Conservation (phyloP, 2,329 filamentous ascomycete species). For the Neurospora sp. region DNA sequence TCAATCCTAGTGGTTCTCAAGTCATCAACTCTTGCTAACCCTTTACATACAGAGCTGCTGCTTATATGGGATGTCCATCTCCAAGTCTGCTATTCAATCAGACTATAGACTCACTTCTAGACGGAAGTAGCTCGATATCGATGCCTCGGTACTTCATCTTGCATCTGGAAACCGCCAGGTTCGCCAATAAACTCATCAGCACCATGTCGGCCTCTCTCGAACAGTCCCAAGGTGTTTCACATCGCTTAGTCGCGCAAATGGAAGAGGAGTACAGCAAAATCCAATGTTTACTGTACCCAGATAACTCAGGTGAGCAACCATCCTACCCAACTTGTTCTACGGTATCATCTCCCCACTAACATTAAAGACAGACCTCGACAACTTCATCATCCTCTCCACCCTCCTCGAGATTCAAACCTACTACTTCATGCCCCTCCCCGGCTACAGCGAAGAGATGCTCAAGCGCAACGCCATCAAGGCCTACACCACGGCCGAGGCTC, state of each 20-base stretch:
- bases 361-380: conserved; percentile 31
- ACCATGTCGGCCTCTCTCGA: conserved; percentile 38
- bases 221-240: conserved; percentile 35
- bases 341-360: conserved; percentile 7
- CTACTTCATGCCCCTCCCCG: conserved; percentile 38
- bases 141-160: conserved; percentile 35
- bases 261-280: conserved; percentile 44
- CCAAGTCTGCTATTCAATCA: conserved; percentile 37
- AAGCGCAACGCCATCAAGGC: conserved; percentile 35
- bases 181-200: conserved; percentile 38
- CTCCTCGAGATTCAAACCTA: conserved; percentile 44
- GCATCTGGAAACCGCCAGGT: conserved; percentile 41
- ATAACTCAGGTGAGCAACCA: conserved; percentile 32
- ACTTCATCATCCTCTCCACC: conserved; percentile 38
- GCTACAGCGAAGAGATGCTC: conserved; percentile 28
- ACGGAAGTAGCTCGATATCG: conserved; percentile 27
- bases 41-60: conserved; percentile 21
- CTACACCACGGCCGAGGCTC: conserved; percentile 37
- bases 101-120: conserved; percentile 36
- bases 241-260: conserved; percentile 36
- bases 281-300: conserved; percentile 33
- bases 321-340: not conserved
- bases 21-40: not conserved
- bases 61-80: conserved; percentile 35
- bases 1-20: not conserved